Evolutionary conservation across 1,139 yeast genomes (phyloP).

Genomic region (Yamadazyma dendronema): DNA sequence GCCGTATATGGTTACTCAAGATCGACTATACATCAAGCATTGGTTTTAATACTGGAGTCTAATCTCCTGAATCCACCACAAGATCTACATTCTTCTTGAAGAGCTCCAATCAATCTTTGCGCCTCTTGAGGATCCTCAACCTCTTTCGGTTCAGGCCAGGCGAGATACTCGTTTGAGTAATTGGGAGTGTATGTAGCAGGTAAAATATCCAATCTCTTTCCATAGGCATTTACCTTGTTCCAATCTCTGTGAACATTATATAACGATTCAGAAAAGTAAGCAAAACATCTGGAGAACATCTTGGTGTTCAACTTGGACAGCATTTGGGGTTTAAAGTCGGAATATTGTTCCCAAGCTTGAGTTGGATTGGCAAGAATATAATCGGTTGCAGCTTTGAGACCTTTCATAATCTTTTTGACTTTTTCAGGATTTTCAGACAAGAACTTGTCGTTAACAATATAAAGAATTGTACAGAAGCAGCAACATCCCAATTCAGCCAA

Average conservation of each 20-base stretch:
- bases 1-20: too few relatives aligned
- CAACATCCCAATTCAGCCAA: constrained; percentile 60
- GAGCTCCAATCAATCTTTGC: constrained; percentile 45
- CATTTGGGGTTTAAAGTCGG: constrained; percentile 50
- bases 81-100: constrained; percentile 46
- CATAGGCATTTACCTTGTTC: constrained; percentile 55
- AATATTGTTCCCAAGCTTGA: constrained; percentile 47
- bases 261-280: constrained; percentile 52
- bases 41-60: constrained; percentile 11
- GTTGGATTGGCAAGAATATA: constrained; percentile 43
- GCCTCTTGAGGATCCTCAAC: constrained; percentile 45
- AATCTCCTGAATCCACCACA: constrained; percentile 50
- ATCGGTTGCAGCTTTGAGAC: constrained; percentile 51
- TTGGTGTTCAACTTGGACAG: constrained; percentile 39
- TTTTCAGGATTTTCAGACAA: constrained; percentile 50
- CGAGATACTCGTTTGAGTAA: constrained; percentile 49
- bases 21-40: neutral
- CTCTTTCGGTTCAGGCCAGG: constrained; percentile 51
- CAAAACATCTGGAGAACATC: constrained; percentile 54
- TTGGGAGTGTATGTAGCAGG: constrained; percentile 50
- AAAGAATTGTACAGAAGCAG: constrained; percentile 57
- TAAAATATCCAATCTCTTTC: constrained; percentile 52
- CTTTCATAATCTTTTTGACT: constrained; percentile 43
- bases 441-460: constrained; percentile 53
- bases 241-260: constrained; percentile 58